Evolutionary conservation across 2,329 filamentous ascomycete species (phyloP).

Genomic region (Arthrobotrys conoides): DNA sequence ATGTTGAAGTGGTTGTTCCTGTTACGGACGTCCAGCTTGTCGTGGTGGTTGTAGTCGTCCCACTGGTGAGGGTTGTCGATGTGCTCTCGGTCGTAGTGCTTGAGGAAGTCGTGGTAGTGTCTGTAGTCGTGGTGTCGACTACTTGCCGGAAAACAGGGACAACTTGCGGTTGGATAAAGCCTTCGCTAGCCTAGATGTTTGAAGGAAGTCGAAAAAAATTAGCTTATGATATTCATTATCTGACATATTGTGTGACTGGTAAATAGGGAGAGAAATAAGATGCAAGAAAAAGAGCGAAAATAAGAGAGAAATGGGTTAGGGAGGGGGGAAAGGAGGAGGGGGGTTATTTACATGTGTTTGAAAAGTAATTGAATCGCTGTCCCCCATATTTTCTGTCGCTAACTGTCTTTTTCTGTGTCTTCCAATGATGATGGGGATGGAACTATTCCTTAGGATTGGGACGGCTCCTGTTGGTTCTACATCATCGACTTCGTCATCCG

Average conservation of each 20-base stretch:
- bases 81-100: constrained; percentile 37
- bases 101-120: constrained; percentile 47
- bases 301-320: constrained; percentile 6
- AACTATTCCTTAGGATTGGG: constrained; percentile 23
- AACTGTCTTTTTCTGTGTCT: constrained; percentile 31
- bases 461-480: constrained; percentile 1
- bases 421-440: constrained; percentile 31
- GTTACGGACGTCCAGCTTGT: constrained; percentile 50
- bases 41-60: constrained; percentile 47
- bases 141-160: constrained; percentile 51
- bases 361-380: constrained; percentile 53
- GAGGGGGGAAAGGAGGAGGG: constrained; percentile 26
- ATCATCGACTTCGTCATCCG: not conserved
- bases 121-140: constrained; percentile 46
- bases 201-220: constrained; percentile 21
- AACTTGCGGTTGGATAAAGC: constrained; percentile 51
- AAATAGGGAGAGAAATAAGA: not conserved
- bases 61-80: constrained; percentile 46
- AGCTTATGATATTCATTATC: constrained; percentile 41
- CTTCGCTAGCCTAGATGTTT: constrained; percentile 45
- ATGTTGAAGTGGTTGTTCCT: constrained; percentile 44
- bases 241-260: not conserved
- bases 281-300: not conserved
- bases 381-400: constrained; percentile 47
- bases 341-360: constrained; percentile 52